phyloP scores from a whole-genome alignment of 1,284 basidiomycete species.

The Wolfiporia cocos region DNA sequence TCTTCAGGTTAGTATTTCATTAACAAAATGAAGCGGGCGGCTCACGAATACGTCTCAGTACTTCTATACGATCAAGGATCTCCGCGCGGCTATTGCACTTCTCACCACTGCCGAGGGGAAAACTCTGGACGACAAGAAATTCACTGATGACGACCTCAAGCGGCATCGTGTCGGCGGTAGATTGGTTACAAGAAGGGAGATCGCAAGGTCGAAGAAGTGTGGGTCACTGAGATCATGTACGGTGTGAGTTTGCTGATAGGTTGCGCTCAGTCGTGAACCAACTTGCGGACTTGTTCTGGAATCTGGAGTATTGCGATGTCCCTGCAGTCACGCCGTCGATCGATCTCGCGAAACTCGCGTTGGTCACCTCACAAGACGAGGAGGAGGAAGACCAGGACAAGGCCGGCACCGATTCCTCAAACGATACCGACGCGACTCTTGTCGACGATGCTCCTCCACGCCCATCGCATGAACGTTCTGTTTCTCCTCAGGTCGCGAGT shows the following conservation, averaged over 20 bases:
- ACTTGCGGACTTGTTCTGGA: conserved; percentile 73
- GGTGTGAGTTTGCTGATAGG: conserved; percentile 5
- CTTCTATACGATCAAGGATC: conserved; percentile 90
- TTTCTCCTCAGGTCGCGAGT: conserved; percentile 17
- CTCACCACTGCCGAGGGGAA: conserved; percentile 53
- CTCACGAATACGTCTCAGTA: too few species aligned
- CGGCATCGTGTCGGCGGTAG: conserved; percentile 84
- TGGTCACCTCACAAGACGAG: conserved; percentile 87
- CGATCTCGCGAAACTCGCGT: conserved; percentile 88
- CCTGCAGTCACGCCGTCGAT: conserved; percentile 77
- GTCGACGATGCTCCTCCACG: conserved; percentile 62
- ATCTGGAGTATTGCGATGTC: conserved; percentile 64
- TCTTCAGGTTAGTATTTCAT: conserved; percentile 50
- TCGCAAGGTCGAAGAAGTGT: conserved; percentile 83
- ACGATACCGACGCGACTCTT: conserved; percentile 78
- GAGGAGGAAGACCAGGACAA: conserved; percentile 71
- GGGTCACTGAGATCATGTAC: conserved; percentile 18
- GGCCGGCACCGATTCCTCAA: conserved; percentile 70
- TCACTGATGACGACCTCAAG: conserved; percentile 75
- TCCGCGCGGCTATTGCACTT: conserved; percentile 70
- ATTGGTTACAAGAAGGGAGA: conserved; percentile 73
- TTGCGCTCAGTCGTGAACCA: conserved; percentile 62
- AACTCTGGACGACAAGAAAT: conserved; percentile 56
- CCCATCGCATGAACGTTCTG: conserved; percentile 18
- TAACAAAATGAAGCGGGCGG: too few species aligned